Evolutionary conservation across 2,329 filamentous ascomycete species (phyloP), one percentile per base, ranked within the genome.

Genomic region (Aspergillus sp.): DNA sequence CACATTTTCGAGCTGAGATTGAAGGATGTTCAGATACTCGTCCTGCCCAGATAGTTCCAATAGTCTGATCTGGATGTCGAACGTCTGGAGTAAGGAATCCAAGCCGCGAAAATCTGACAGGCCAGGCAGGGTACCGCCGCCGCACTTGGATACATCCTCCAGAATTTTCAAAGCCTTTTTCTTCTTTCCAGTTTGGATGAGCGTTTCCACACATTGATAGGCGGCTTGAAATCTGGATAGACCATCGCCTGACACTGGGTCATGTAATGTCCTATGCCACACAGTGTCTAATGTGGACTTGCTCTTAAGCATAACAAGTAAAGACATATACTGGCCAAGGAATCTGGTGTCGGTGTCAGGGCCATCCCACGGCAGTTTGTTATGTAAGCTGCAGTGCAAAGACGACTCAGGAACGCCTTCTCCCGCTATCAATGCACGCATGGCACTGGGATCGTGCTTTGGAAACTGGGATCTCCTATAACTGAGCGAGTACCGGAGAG

Each of bases 291-390:
- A 45, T 22, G 55, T 19, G 16, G 58, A 26, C 13, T 55, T 42
- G 48, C 61, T 65, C n/a, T 56, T 45, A 10, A 72, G 46, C 22
- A 47, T 62, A 10, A 55, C 56, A 17, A 72, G 64, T 45, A 71
- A 49, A 10, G 56, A 58, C 4, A 71, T 50, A 40, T 66, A 65
- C 1, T 53, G 38, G 13, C 54, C 58, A 17, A 58, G 22, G 14
- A 30, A 30, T 41, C 22, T 36, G 36, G 51, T 22, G 26, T 32
- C 17, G 9, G 20, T 9, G 10, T 49, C 16, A 3, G 40, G 46
- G 8, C 9, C 20, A n/a, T 42, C 43, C 57, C 58, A 60, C 33
- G n/a, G 54, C 32, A 67, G 32, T 30, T 58, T 46, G 36, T 57
- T 50, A 50, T 64, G 59, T 20, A 69, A 13, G 22, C 16, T 59